Evolutionary conservation across 129 eudicot species (phyloP).

Genomic region (Artemisia tridentata): DNA sequence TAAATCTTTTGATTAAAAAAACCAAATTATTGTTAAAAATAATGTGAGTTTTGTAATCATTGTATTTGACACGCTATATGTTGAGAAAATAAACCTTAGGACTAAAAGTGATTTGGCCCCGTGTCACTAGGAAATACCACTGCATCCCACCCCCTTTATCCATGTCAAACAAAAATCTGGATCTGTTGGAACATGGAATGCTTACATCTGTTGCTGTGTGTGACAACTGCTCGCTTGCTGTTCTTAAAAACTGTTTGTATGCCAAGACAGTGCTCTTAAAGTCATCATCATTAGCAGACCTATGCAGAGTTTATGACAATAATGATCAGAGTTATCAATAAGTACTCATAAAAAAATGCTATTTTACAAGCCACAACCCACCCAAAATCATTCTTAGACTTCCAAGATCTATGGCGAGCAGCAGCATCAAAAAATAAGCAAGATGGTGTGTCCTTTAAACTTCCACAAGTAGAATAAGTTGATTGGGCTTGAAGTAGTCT

Average conservation of each 20-base stretch:
- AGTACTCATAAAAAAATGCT: not conserved
- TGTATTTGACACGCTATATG: no score
- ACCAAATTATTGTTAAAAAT: no score
- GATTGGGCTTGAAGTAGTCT: no score
- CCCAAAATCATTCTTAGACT: constrained; percentile 43
- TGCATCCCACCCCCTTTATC: constrained; percentile 13
- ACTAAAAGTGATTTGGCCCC: not conserved
- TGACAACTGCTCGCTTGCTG: constrained; percentile 76
- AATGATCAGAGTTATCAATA: constrained; percentile 12
- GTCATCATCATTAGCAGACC: constrained; percentile 45
- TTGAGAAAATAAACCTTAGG: no score
- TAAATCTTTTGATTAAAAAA: no score
- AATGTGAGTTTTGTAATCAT: no score
- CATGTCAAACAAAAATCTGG: constrained; percentile 11
- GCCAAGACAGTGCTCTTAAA: constrained; percentile 42
- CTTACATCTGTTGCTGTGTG: constrained; percentile 88
- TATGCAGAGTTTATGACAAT: constrained; percentile 21
- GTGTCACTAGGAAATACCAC: not conserved
- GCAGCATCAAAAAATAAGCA: constrained; percentile 67
- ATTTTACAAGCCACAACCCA: constrained; percentile 12
- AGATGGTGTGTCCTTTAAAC: constrained; percentile 53
- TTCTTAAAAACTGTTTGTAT: constrained; percentile 52
- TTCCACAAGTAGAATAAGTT: no score
- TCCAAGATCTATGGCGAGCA: constrained; percentile 61
- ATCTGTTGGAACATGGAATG: constrained; percentile 23